phyloP scores from a whole-genome alignment of 257 asterid species.

The Rehmannia glutinosa region DNA sequence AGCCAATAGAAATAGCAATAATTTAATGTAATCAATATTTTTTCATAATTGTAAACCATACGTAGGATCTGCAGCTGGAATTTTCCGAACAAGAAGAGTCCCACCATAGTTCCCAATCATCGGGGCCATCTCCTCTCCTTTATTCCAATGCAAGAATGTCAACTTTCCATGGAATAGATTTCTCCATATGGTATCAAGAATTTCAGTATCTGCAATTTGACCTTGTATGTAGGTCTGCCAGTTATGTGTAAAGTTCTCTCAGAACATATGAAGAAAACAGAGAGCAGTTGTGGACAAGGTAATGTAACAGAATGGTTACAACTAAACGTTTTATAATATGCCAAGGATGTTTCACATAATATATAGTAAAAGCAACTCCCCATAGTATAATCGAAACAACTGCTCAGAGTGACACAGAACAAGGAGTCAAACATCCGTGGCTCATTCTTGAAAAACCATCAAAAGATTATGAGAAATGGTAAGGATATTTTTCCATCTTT shows the following conservation, averaged over 20 bases:
- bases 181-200: constrained; percentile 47
- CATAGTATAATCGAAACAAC: constrained; percentile 7
- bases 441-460: background rate
- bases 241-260: too few species aligned
- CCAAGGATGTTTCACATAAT: background rate
- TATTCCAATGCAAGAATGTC: constrained; percentile 70
- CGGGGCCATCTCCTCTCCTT: constrained; percentile 87
- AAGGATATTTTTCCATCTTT: background rate
- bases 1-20: too few species aligned
- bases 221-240: constrained; percentile 56
- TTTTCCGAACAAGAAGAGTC: constrained; percentile 86
- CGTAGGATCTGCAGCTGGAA: constrained; percentile 60
- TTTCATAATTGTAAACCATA: constrained; percentile 26
- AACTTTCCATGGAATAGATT: constrained; percentile 59
- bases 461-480: background rate
- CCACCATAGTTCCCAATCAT: constrained; percentile 55
- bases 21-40: too few species aligned
- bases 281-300: background rate
- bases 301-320: background rate
- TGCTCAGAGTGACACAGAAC: background rate
- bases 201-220: constrained; percentile 34
- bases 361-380: background rate
- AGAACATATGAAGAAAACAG: background rate
- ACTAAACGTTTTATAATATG: background rate
- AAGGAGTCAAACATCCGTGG: background rate